Evolutionary conservation across 1,284 basidiomycete species (phyloP).

Genomic region (Cryptococcus jaspeensis): DNA sequence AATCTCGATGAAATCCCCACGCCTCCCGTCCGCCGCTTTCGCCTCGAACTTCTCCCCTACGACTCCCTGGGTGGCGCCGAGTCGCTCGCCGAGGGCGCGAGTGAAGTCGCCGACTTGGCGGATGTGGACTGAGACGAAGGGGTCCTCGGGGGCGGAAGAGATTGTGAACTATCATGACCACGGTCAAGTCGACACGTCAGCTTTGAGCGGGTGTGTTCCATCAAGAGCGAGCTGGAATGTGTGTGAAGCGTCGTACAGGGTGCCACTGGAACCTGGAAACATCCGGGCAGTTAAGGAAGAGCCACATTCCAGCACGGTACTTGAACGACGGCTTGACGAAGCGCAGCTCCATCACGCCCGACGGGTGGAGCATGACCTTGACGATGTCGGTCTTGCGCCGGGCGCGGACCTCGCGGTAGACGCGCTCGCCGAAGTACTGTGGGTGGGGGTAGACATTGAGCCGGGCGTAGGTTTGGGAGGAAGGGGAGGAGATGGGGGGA

Average conservation of each 20-base stretch:
- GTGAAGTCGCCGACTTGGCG: conserved; percentile 87
- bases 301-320: conserved; percentile 85
- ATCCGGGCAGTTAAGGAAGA: conserved; percentile 82
- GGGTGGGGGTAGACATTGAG: too few relatives aligned
- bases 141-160: conserved; percentile 86
- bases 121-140: conserved; percentile 82
- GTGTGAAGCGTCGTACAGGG: conserved; percentile 59
- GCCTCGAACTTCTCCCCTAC: conserved; percentile 54
- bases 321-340: conserved; percentile 84
- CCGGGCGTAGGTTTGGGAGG: too few relatives aligned
- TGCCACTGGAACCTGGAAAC: conserved; percentile 83
- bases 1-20: conserved; percentile 76
- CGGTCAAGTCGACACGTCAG: neutral
- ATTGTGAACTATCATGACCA: conserved; percentile 74
- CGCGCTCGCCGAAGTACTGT: conserved; percentile 73
- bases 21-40: conserved; percentile 51
- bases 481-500: neutral
- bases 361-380: conserved; percentile 54
- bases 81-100: conserved; percentile 70
- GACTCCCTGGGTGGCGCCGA: conserved; percentile 73
- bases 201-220: too few relatives aligned
- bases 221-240: too few relatives aligned
- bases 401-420: conserved; percentile 74
- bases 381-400: conserved; percentile 70
- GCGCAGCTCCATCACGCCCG: conserved; percentile 81